A percentile compares a stretch with the other conserved stretches of the same genome.
These are phyloP conservation scores for Arabis alpina DNA, from an alignment of 345 rosid species.

Conservation along the genomic window DNA sequence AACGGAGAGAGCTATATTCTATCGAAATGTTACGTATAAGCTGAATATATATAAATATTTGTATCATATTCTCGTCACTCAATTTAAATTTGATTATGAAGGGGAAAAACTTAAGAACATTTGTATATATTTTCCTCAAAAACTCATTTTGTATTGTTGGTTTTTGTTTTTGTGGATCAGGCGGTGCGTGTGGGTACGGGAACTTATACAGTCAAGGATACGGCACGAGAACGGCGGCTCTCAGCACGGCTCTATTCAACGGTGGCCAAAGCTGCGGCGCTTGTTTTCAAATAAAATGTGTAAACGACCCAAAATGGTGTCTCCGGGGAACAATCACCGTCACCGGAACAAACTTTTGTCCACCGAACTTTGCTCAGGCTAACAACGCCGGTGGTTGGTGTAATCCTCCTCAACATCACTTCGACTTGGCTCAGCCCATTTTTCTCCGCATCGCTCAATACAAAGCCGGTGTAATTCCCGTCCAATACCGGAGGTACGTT, in stretches of 20 bases:
- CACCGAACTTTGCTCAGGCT: conserved; percentile 75
- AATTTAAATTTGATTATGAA: too few relatives aligned
- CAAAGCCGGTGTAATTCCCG: conserved; percentile 77
- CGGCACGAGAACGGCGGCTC: conserved; percentile 74
- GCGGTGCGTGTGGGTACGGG: conserved; percentile 90
- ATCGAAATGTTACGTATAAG: too few relatives aligned
- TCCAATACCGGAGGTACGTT: conserved; percentile 64
- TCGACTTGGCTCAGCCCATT: conserved; percentile 80
- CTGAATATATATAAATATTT: too few relatives aligned
- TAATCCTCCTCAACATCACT: conserved; percentile 81
- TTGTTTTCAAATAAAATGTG: conserved; percentile 70
- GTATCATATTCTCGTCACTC: too few relatives aligned
- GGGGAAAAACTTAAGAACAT: too few relatives aligned
- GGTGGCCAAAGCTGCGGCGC: conserved; percentile 74
- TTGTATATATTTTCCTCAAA: not conserved
- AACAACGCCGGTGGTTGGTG: conserved; percentile 85
- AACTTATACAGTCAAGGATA: conserved; percentile 79
- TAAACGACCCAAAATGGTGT: conserved; percentile 68
- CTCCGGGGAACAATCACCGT: conserved; percentile 58
- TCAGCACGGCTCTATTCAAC: conserved; percentile 83
- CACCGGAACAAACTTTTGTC: conserved; percentile 87
- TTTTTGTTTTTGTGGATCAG: conserved; percentile 38
- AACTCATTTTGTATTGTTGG: conserved; percentile 1
- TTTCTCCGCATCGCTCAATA: conserved; percentile 79
- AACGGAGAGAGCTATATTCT: too few relatives aligned